phyloP scores from a whole-genome alignment of 2,329 filamentous ascomycete species.

The Ceratocystis papillata region DNA sequence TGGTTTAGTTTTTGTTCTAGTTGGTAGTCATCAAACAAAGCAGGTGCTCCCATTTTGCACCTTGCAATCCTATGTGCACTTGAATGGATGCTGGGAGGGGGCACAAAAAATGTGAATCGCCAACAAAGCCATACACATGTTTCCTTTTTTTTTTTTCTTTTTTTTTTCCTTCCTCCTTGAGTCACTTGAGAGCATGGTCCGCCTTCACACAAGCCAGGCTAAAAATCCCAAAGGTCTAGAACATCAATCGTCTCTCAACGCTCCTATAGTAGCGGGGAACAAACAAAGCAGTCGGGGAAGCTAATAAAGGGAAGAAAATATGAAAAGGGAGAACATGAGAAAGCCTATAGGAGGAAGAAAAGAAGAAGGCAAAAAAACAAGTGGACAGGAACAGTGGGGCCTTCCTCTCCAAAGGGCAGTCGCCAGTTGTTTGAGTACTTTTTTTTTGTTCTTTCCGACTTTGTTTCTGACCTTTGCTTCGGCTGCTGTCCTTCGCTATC shows the following conservation, averaged over 20 bases:
- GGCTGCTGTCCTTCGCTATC: neutral
- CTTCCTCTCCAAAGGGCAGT: neutral
- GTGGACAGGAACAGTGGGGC: constrained; percentile 1
- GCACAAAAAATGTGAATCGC: neutral
- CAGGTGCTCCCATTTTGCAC: neutral
- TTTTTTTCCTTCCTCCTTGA: too few relatives aligned
- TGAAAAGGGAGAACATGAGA: neutral
- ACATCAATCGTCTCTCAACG: neutral
- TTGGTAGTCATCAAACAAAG: neutral
- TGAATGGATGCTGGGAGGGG: neutral
- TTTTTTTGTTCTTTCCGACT: neutral
- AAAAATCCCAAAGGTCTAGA: neutral
- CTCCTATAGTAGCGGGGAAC: neutral
- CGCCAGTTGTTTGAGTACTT: neutral
- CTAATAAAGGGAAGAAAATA: neutral
- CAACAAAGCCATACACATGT: neutral
- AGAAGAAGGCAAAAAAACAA: neutral
- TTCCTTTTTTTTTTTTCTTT: too few relatives aligned
- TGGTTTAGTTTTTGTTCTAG: neutral
- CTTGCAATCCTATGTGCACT: too few relatives aligned
- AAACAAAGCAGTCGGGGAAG: neutral
- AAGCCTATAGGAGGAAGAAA: neutral
- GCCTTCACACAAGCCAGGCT: neutral
- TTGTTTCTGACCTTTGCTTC: neutral
- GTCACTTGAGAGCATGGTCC: too few relatives aligned